Evolutionary conservation across 2,329 filamentous ascomycete genomes (phyloP), one percentile per base, ranked within the genome.

Genomic region (Akanthomyces muscarius): DNA sequence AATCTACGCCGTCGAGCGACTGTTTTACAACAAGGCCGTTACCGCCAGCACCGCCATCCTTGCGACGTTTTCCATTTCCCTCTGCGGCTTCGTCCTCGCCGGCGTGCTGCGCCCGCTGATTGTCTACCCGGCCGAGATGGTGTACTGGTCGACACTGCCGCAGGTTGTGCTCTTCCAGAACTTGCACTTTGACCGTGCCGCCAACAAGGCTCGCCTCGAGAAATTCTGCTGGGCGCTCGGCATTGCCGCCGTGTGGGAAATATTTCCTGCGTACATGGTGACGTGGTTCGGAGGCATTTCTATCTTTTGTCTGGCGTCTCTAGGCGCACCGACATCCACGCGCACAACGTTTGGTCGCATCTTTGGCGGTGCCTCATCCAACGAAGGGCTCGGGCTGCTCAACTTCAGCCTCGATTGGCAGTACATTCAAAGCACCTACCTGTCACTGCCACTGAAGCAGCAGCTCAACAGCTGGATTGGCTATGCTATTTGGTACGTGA

Each of bases 231-330:
- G 63, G 36, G 65, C 65, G 5, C 54, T 76, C 63, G 63, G 67
- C 1, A 66, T 69, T 60, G 71, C 80, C 18, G 76, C 78, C 55
- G 64, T 77, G 16, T 83, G 80, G 74, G 79, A 81, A 54, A 70
- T 80, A 10, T 70, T 83, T 41, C 80, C 80, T 0, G 75, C 80
- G 42, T 81, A 79, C 61, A 74, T 81, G 13, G 76, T 79, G 63
- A 73, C 79, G 2, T 68, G 78, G 38, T 69, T 82, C 5, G 76
- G 69, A 18, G 74, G 74, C 5, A 62, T 78, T 16, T 72, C 69
- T 68, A n/a, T 82, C 23, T 78, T 81, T 65, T 82, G 80, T 63
- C 73, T 82, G 4, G 77, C 79, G 0, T 75, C 79, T 1, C 73
- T 77, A 61, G 69, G 78, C 45, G 80, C 70, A 30, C 65, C 66